Conservation (phyloP, 2,329 filamentous ascomycete genomes). For the Cordyceps fumosorosea region DNA sequence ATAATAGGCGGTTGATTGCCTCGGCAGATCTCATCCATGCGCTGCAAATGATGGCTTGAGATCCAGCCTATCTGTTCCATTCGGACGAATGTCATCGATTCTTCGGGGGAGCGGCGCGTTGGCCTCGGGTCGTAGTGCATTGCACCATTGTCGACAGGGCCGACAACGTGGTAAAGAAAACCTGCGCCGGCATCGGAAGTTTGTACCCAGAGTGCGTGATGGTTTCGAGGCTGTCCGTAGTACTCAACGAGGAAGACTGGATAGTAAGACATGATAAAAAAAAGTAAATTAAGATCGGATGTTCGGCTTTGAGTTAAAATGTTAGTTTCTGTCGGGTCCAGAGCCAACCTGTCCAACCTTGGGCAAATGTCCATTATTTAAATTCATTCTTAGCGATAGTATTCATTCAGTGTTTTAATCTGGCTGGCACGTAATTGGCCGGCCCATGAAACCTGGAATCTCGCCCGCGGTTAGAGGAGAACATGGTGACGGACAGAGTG, state of each 20-base stretch:
- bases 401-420: no score
- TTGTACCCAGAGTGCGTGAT: not conserved
- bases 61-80: not conserved
- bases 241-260: not conserved
- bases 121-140: not conserved
- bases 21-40: not conserved
- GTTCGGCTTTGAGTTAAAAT: no score
- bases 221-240: not conserved
- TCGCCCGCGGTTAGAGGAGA: no score
- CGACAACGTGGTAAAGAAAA: not conserved
- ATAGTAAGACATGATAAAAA: not conserved
- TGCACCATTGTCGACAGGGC: not conserved
- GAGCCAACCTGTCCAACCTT: no score
- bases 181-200: not conserved
- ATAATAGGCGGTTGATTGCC: not conserved
- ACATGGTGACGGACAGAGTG: no score
- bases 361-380: no score
- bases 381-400: no score
- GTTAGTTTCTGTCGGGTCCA: no score
- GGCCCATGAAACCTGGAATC: no score
- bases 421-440: no score
- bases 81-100: not conserved
- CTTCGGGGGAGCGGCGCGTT: not conserved
- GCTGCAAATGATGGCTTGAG: not conserved
- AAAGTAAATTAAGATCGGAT: not conserved